A percentile compares a stretch with the other conserved stretches of the same genome.
These are phyloP conservation scores for Nitzschia palea DNA, from an alignment of 108 stramenopile genomes.

Conservation along the genomic window DNA sequence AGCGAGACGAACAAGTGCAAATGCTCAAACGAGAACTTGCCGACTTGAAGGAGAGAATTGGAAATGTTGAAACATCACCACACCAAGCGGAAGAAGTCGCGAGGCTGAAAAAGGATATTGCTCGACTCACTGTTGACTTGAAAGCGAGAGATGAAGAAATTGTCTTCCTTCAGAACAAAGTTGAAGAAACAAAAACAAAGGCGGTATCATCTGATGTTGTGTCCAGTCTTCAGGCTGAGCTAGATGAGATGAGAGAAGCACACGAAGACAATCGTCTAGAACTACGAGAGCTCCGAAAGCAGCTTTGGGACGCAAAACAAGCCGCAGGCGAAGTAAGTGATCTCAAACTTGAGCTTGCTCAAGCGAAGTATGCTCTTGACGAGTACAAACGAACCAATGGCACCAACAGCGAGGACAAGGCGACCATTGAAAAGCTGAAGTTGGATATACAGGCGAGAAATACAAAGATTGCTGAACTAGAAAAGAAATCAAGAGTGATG, in stretches of 20 bases:
- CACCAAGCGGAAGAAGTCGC: not conserved
- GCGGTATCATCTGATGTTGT: not conserved
- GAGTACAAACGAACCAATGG: constrained; percentile 32
- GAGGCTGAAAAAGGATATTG: constrained; percentile 14
- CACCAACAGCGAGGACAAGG: not conserved
- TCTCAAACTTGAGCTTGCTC: constrained; percentile 32
- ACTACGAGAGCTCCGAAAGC: constrained; percentile 30
- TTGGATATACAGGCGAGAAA: constrained; percentile 43
- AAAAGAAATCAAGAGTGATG: not conserved
- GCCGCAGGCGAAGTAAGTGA: constrained; percentile 34
- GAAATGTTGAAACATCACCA: not conserved
- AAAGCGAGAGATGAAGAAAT: constrained; percentile 21
- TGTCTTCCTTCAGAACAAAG: not conserved
- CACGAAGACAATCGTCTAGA: constrained; percentile 37
- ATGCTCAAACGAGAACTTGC: constrained; percentile 33
- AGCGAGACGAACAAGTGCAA: constrained; percentile 34
- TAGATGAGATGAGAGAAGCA: constrained; percentile 48
- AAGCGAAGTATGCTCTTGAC: constrained; percentile 35
- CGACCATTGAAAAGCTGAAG: constrained; percentile 28
- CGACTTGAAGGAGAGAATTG: not conserved
- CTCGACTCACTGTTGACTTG: not conserved
- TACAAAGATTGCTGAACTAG: constrained; percentile 40
- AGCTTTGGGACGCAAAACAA: constrained; percentile 37
- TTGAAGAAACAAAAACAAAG: constrained; percentile 1
- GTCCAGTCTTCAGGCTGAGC: constrained; percentile 30